Evolutionary conservation across 495 filamentous ascomycete genomes (phyloP).

Genomic region (Penicillium nucicola): DNA sequence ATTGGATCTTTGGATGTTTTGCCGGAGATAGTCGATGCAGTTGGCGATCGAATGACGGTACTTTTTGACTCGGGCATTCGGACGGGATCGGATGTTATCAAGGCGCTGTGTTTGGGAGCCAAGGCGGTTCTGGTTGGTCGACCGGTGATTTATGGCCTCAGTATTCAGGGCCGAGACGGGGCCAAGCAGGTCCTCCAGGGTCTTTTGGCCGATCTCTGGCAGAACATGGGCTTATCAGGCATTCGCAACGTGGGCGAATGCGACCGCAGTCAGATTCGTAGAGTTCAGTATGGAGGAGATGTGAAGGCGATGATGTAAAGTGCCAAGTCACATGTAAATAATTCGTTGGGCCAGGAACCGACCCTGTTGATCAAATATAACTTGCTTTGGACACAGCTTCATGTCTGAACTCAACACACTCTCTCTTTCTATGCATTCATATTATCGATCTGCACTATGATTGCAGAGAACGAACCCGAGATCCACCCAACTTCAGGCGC

Average conservation of each 20-base stretch:
- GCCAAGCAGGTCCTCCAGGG: slow-evolving; percentile 56
- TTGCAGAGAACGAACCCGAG: slow-evolving; percentile 5
- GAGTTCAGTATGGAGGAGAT: slow-evolving; percentile 53
- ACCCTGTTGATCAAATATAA: too few relatives aligned
- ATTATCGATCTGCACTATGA: too few relatives aligned
- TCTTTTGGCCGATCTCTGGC: slow-evolving; percentile 58
- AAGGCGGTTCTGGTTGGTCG: slow-evolving; percentile 85
- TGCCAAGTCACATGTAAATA: not conserved
- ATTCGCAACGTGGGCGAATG: slow-evolving; percentile 53
- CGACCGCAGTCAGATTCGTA: slow-evolving; percentile 47
- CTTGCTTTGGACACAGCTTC: too few relatives aligned
- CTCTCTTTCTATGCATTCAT: too few relatives aligned
- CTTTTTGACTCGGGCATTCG: slow-evolving; percentile 66
- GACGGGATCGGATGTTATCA: slow-evolving; percentile 65
- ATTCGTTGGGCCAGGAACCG: too few relatives aligned
- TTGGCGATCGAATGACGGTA: slow-evolving; percentile 52
- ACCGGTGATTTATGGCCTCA: slow-evolving; percentile 83
- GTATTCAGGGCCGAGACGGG: slow-evolving; percentile 53
- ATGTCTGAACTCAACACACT: too few relatives aligned
- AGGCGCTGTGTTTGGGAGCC: slow-evolving; percentile 84
- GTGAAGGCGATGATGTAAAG: slow-evolving; percentile 39
- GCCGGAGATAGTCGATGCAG: slow-evolving; percentile 59
- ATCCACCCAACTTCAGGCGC: slow-evolving; percentile 37
- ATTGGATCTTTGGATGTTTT: slow-evolving; percentile 62
- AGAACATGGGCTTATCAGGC: slow-evolving; percentile 56